Percentiles rank a stretch among this genome's conserved stretches.
Conservation (phyloP, 805 yeast species). For the Saturnispora galanensis region DNA sequence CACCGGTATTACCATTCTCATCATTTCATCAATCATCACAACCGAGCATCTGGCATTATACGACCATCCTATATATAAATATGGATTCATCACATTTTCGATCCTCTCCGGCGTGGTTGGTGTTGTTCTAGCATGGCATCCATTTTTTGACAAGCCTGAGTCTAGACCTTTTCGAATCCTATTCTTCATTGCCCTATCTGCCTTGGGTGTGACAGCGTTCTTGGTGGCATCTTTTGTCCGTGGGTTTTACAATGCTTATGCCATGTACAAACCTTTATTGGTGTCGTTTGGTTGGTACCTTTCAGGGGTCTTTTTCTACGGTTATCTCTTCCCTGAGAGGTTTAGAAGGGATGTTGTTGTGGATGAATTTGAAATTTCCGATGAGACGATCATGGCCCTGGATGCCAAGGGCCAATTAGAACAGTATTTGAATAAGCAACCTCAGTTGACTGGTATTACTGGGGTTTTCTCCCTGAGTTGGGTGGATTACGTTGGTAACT, state of each 20-base stretch:
- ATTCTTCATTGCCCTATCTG: conserved; percentile 72
- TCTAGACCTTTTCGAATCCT: conserved; percentile 68
- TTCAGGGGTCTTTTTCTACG: conserved; percentile 80
- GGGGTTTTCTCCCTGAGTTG: conserved; percentile 62
- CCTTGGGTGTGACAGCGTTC: conserved; percentile 62
- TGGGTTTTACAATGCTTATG: conserved; percentile 43
- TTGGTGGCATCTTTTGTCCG: conserved; percentile 43
- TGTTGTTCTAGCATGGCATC: conserved; percentile 81
- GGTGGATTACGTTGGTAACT: conserved; percentile 64
- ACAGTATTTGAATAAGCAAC: conserved; percentile 33
- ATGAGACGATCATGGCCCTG: conserved; percentile 24
- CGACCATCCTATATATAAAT: conserved; percentile 41
- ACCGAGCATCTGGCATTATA: conserved; percentile 75
- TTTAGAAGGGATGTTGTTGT: conserved; percentile 64
- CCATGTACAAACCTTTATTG: conserved; percentile 56
- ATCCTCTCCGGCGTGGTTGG: conserved; percentile 62
- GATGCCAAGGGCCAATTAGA: conserved; percentile 22
- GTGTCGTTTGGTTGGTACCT: conserved; percentile 68
- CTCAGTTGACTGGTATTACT: conserved; percentile 26
- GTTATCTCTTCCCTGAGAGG: conserved; percentile 81
- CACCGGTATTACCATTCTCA: conserved; percentile 84
- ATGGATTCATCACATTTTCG: conserved; percentile 49
- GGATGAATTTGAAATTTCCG: conserved; percentile 31
- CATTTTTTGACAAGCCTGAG: conserved; percentile 80
- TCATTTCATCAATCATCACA: conserved; percentile 80